Base-by-base conservation (phyloP, 805 yeast genomes). In the Maudiozyma barnettii region DNA sequence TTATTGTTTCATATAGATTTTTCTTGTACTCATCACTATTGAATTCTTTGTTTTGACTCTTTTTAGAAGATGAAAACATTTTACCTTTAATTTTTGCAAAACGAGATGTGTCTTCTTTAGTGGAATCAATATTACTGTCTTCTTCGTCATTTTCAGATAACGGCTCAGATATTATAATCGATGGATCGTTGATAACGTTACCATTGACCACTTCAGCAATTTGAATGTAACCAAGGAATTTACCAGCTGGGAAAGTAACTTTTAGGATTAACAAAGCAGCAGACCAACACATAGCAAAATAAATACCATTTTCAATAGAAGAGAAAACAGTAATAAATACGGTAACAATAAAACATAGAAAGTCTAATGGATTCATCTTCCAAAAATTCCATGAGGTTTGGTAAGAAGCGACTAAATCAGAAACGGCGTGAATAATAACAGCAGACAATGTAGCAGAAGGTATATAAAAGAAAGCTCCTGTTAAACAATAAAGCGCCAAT, bases 381-480 rank as follows among this genome's bases (percentile, higher is more conserved):
- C 86, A 90, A 62, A 84, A 75, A 53, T 72, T 76, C 76, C 77
- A 76, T 9, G 89, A 76, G 22, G 82, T 76, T 55, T 73, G 74
- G 63, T 78, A 85, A 45, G 81, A 74, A 1, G 95, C 82, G 50
- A 88, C 66, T 64, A 90, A 75, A 66, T 89, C 96, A 45, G 86
- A 77, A 18, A 90, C 97, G 26, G 96, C 95, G 66, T 90, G 96
- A 60, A 90, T 90, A 54, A 90, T 90, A 53, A 90, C 79, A 1
- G 96, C 96, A 53, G 82, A 73, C 48, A 90, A 72, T 2, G 91
- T 80, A 8, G 96, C 95, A 56, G 85, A 86, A 44, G 97, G 96
- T 66, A 90, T 90, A 69, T 77, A 90, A 70, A 75, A 87, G 71
- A 90, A 90, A 5, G 95, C 84, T 49, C 73, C 73, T 5, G 96